Percentiles rank a stretch among this genome's conserved stretches.
These are phyloP conservation scores for Pythium grandisporangium DNA, from an alignment of 352 stramenopile species.

Conservation along the genomic window DNA sequence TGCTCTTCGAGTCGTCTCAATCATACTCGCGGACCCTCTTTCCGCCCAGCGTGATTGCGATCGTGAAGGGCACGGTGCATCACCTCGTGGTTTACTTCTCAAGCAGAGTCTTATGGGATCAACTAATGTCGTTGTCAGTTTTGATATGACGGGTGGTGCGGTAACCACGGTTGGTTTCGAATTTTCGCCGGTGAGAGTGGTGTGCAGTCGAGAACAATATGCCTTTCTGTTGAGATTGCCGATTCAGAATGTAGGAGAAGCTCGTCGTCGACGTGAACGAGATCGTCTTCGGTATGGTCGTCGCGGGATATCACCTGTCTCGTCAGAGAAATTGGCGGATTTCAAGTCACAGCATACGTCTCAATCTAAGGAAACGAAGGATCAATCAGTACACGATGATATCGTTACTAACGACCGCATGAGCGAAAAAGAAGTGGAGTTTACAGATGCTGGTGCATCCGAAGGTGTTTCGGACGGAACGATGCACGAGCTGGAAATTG, in stretches of 20 bases:
- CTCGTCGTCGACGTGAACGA: constrained; percentile 31
- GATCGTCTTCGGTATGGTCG: too few relatives aligned
- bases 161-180: constrained; percentile 46
- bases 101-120: constrained; percentile 63
- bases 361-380: too few relatives aligned
- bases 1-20: constrained; percentile 62
- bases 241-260: constrained; percentile 67
- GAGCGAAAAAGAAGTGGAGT: neutral
- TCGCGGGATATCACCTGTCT: too few relatives aligned
- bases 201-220: constrained; percentile 82
- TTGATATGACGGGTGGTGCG: constrained; percentile 50
- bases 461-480: too few relatives aligned
- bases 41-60: too few relatives aligned
- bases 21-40: constrained; percentile 69
- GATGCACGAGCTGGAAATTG: constrained; percentile 4
- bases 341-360: neutral
- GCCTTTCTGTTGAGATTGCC: constrained; percentile 65
- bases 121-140: constrained; percentile 41
- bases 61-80: constrained; percentile 25
- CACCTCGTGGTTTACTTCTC: constrained; percentile 11
- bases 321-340: too few relatives aligned
- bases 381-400: too few relatives aligned
- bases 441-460: too few relatives aligned
- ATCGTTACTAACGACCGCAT: too few relatives aligned
- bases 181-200: constrained; percentile 52